Conservation (phyloP, 2,329 filamentous ascomycete genomes). For the Leptographium radiaticola region DNA sequence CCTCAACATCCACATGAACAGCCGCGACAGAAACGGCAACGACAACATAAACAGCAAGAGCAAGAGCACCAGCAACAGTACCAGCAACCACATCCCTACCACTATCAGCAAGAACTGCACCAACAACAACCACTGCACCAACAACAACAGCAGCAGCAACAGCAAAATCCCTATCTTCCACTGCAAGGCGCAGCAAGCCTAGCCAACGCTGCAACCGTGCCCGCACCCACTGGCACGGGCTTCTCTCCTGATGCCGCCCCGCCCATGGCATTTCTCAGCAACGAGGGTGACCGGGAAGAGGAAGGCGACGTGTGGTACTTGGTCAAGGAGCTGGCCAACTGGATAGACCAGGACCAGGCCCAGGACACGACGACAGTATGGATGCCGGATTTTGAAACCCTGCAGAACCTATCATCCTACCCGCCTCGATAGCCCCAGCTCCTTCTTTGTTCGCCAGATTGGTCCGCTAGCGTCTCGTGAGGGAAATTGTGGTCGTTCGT, state of each 20-base stretch:
- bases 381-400: constrained; percentile 6
- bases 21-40: not conserved
- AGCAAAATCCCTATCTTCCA: too few relatives aligned
- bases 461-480: too few relatives aligned
- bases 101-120: not conserved
- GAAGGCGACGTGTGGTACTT: constrained; percentile 1
- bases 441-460: too few relatives aligned
- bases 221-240: not conserved
- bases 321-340: constrained; percentile 4
- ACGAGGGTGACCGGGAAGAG: not conserved
- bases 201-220: too few relatives aligned
- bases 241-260: not conserved
- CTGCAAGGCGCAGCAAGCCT: too few relatives aligned
- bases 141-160: too few relatives aligned
- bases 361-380: not conserved
- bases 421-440: not conserved
- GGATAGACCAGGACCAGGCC: constrained; percentile 1
- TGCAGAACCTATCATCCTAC: constrained; percentile 1
- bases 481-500: too few relatives aligned
- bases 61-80: not conserved
- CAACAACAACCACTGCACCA: not conserved
- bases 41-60: not conserved
- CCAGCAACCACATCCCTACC: not conserved
- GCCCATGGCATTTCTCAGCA: not conserved
- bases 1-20: not conserved